These are phyloP conservation scores for Ganoderma resinaceum DNA, from an alignment of 1,284 basidiomycete species.

Conservation along the genomic window DNA sequence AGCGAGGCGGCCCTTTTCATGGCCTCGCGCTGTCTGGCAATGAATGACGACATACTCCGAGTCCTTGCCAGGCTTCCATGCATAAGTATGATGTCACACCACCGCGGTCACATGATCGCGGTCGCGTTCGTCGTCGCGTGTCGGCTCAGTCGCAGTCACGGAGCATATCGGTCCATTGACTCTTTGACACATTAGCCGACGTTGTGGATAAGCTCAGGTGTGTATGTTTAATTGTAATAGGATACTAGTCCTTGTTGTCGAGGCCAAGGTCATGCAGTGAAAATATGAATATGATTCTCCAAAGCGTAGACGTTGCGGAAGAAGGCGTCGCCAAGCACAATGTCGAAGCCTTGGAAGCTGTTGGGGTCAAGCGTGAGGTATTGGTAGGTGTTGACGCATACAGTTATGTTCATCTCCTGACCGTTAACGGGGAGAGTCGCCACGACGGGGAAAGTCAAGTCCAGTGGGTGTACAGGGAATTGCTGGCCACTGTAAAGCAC, in stretches of 20 bases:
- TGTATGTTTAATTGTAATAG: too few species aligned
- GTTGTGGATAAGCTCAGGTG: too few species aligned
- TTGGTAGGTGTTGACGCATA: conserved; percentile 16
- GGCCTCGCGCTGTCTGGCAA: background rate
- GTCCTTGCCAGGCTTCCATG: conserved; percentile 22
- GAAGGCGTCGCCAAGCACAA: conserved; percentile 49
- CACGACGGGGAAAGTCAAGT: conserved; percentile 26
- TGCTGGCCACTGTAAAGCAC: conserved; percentile 15
- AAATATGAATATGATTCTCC: conserved; percentile 37
- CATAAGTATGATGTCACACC: conserved; percentile 26
- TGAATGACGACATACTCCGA: conserved; percentile 31
- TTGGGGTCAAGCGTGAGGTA: conserved; percentile 29
- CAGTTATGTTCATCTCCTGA: conserved; percentile 10
- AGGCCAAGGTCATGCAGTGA: too few species aligned
- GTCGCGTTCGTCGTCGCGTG: background rate
- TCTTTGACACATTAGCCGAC: too few species aligned
- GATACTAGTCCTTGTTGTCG: too few species aligned
- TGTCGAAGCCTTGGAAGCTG: conserved; percentile 37
- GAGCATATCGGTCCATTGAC: too few species aligned
- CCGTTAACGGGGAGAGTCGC: background rate
- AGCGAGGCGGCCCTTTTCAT: conserved; percentile 23
- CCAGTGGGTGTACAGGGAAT: conserved; percentile 36
- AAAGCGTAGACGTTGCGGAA: conserved; percentile 50
- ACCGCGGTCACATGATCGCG: conserved; percentile 29
- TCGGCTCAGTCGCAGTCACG: too few species aligned